These are phyloP conservation scores for Hydrangea macrophylla DNA, from an alignment of 148 eudicot species.

Conservation along the genomic window DNA sequence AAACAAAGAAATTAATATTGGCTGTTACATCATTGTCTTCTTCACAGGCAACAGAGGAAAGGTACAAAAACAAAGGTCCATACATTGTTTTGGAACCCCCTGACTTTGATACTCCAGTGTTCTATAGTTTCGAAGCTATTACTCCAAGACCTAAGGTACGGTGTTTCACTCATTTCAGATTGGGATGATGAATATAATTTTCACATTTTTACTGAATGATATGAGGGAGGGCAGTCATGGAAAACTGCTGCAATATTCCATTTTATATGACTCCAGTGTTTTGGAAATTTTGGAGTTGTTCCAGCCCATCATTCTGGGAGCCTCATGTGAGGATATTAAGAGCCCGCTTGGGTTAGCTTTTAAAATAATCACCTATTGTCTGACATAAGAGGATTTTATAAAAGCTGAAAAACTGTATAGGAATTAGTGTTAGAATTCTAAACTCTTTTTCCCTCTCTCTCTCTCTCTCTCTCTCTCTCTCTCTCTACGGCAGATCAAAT, in stretches of 20 bases:
- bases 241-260: neutral
- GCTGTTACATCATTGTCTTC: neutral
- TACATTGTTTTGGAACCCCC: constrained; percentile 85
- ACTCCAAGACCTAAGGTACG: constrained; percentile 88
- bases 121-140: constrained; percentile 84
- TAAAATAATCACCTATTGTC: too few species aligned
- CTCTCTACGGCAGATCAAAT: too few species aligned
- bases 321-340: neutral
- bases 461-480: too few species aligned
- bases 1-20: neutral
- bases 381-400: too few species aligned
- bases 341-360: too few species aligned
- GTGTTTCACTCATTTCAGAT: neutral
- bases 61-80: constrained; percentile 85
- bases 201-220: neutral
- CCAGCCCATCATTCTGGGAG: neutral
- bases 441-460: too few species aligned
- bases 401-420: too few species aligned
- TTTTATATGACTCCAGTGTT: neutral
- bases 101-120: constrained; percentile 68
- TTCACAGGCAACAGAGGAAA: constrained; percentile 71
- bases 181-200: neutral
- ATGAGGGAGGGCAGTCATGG: neutral
- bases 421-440: too few species aligned
- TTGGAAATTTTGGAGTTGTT: too few species aligned